phyloP scores from a whole-genome alignment of 169 alveolate genomes.

The Condylostoma magnum region DNA sequence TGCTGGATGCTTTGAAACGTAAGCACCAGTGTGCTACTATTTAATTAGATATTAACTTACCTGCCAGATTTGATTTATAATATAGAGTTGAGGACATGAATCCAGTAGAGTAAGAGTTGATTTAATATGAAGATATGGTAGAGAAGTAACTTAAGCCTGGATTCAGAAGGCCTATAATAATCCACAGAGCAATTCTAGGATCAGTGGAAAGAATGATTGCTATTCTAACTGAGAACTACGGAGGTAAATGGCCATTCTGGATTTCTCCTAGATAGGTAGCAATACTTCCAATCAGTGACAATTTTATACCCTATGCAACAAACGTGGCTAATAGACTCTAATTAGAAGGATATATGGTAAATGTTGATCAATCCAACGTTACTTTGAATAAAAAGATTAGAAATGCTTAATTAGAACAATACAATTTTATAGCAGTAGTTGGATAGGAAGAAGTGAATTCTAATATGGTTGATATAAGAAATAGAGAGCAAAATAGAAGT shows the following conservation, averaged over 20 bases:
- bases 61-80: slow-evolving; percentile 95
- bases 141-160: slow-evolving; percentile 78
- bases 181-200: slow-evolving; percentile 99
- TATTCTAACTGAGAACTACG: slow-evolving; percentile 94
- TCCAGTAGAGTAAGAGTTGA: slow-evolving; percentile 40
- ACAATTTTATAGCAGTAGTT: slow-evolving; percentile 93
- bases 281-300: slow-evolving; percentile 92
- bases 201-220: slow-evolving; percentile 96
- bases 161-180: slow-evolving; percentile 96
- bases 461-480: slow-evolving; percentile 72
- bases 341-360: slow-evolving; percentile 91
- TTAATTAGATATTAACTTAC: slow-evolving; percentile 98
- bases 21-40: slow-evolving; percentile 99
- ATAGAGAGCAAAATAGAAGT: slow-evolving; percentile 62
- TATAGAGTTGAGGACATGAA: slow-evolving; percentile 91
- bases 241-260: slow-evolving; percentile 99
- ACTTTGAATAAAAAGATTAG: slow-evolving; percentile 96
- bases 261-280: slow-evolving; percentile 96
- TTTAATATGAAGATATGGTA: slow-evolving; percentile 27
- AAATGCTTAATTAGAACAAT: slow-evolving; percentile 93
- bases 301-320: slow-evolving; percentile 88
- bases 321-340: slow-evolving; percentile 66
- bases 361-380: slow-evolving; percentile 86
- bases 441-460: slow-evolving; percentile 95
- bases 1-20: slow-evolving; percentile 96